A percentile compares a stretch with the other conserved stretches of the same genome.
Evolutionary conservation across 2,329 filamentous ascomycete genomes (phyloP).

Genomic region (Talaromyces sp.): DNA sequence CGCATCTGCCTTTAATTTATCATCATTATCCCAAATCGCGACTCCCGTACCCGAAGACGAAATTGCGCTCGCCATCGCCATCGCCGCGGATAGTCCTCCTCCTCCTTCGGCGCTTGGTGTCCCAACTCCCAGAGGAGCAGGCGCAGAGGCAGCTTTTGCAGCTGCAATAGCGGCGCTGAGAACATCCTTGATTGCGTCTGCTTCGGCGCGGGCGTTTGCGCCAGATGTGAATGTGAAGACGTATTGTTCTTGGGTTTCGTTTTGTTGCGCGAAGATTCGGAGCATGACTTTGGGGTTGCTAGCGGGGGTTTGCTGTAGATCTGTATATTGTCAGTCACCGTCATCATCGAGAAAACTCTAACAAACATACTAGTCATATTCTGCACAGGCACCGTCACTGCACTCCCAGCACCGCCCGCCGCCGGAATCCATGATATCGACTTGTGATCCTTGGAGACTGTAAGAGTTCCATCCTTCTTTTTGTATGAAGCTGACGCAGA

Average conservation of each 20-base stretch:
- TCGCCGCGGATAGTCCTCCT: slow-evolving; percentile 61
- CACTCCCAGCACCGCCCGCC: slow-evolving; percentile 59
- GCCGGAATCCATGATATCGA: slow-evolving; percentile 79
- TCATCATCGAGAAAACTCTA: neutral
- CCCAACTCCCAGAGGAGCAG: slow-evolving; percentile 28
- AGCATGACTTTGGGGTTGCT: slow-evolving; percentile 88
- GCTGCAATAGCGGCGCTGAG: slow-evolving; percentile 75
- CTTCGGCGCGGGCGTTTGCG: slow-evolving; percentile 73
- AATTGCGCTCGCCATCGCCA: slow-evolving; percentile 74
- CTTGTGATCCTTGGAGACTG: slow-evolving; percentile 69
- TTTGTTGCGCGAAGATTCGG: slow-evolving; percentile 76
- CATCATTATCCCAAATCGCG: slow-evolving; percentile 76
- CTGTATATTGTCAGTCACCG: slow-evolving; percentile 47
- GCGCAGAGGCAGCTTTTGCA: slow-evolving; percentile 54
- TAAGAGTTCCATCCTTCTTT: slow-evolving; percentile 88
- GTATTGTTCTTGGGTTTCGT: slow-evolving; percentile 57
- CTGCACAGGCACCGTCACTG: slow-evolving; percentile 67
- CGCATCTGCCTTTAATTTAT: slow-evolving; percentile 71
- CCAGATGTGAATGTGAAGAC: slow-evolving; percentile 86
- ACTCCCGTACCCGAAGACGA: slow-evolving; percentile 48
- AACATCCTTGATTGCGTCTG: slow-evolving; percentile 78
- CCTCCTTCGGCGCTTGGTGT: slow-evolving; percentile 34
- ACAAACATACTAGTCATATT: slow-evolving; percentile 75
- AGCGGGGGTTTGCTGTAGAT: slow-evolving; percentile 92
- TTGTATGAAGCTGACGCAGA: slow-evolving; percentile 77